Evolutionary conservation across 352 stramenopile species (phyloP).

Genomic region (Phytophthora multivora): DNA sequence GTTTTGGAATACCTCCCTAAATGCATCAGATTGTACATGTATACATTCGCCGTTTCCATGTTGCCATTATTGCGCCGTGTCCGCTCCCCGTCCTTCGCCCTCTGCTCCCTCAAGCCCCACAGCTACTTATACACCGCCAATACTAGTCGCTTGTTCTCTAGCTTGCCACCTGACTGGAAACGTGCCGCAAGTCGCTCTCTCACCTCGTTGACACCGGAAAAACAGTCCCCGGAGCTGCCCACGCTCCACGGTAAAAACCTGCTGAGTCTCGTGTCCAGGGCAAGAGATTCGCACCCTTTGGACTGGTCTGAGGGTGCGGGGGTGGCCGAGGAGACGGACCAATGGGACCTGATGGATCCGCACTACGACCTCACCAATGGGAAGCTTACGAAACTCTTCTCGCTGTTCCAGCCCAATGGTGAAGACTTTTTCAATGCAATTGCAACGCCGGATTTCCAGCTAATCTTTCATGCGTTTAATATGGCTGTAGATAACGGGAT

Average conservation of each 20-base stretch:
- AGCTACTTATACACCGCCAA: background rate
- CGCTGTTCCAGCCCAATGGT: conserved; percentile 68
- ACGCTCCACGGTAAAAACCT: conserved; percentile 75
- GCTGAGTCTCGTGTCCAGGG: conserved; percentile 60
- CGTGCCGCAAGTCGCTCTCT: conserved; percentile 9
- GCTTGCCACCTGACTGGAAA: background rate
- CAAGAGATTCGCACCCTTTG: conserved; percentile 54
- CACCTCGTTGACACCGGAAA: conserved; percentile 21
- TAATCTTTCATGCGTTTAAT: conserved; percentile 2
- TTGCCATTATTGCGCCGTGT: background rate
- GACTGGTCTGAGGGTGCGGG: conserved; percentile 63
- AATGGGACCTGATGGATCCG: conserved; percentile 78
- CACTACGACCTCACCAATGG: conserved; percentile 85
- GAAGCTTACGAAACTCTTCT: conserved; percentile 75
- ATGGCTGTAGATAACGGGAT: conserved; percentile 46
- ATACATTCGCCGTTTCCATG: no score
- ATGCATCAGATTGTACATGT: no score
- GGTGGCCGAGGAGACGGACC: conserved; percentile 42
- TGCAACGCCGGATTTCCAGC: background rate
- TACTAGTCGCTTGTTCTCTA: background rate
- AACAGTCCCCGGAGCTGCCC: conserved; percentile 13
- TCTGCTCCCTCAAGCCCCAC: background rate
- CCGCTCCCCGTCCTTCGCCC: background rate
- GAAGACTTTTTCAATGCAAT: background rate
- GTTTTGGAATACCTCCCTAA: no score